Conservation (phyloP, 306 rosid species). For the Dalbergia cultrata region DNA sequence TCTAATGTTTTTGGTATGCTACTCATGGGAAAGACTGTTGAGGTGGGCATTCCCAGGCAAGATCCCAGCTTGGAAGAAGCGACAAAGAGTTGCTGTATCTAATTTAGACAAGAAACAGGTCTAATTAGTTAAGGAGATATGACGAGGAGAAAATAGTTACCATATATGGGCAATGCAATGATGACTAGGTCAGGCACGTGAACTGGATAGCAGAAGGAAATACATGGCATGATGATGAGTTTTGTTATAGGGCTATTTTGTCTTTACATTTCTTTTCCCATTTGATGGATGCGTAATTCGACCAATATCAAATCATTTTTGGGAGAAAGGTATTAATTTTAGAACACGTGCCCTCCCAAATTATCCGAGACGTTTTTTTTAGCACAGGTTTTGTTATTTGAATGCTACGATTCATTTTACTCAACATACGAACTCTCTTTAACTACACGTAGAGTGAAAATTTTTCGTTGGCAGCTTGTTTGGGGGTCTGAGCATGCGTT, state of each 20-base stretch:
- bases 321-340: constrained; percentile 56
- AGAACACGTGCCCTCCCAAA: constrained; percentile 40
- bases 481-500: background rate
- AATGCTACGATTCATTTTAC: constrained; percentile 38
- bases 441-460: constrained; percentile 1
- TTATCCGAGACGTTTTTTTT: constrained; percentile 30
- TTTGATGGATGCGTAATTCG: constrained; percentile 39
- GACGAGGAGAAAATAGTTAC: constrained; percentile 14
- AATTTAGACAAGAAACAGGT: constrained; percentile 71
- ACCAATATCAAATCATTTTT: constrained; percentile 48
- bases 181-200: constrained; percentile 39
- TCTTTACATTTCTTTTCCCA: constrained; percentile 41
- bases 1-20: constrained; percentile 82
- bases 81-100: constrained; percentile 73
- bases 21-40: constrained; percentile 87
- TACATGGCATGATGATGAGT: constrained; percentile 30
- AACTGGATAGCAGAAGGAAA: constrained; percentile 24
- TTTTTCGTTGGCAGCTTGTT: background rate
- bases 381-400: constrained; percentile 30
- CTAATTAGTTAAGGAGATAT: constrained; percentile 48
- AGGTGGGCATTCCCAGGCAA: constrained; percentile 95
- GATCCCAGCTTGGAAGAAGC: constrained; percentile 89
- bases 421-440: background rate
- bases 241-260: constrained; percentile 36
- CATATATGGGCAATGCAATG: constrained; percentile 24